phyloP scores from a whole-genome alignment of 2,329 filamentous ascomycete genomes.

The Emergomyces pasteurianus region DNA sequence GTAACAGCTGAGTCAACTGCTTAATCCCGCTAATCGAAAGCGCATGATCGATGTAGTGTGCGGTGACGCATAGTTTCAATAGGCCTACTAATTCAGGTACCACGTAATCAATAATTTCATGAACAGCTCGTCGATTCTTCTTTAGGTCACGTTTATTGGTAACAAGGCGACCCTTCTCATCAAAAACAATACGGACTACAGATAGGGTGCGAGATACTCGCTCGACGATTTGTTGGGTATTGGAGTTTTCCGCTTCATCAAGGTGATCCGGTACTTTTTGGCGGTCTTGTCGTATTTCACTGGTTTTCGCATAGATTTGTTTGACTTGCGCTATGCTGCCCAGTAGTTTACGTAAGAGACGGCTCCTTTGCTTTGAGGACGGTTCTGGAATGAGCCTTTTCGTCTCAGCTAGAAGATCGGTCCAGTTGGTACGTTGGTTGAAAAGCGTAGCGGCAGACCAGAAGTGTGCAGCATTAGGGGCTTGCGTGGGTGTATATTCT shows the following conservation, averaged over 20 bases:
- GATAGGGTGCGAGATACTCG: background rate
- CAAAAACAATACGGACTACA: background rate
- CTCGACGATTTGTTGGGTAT: background rate
- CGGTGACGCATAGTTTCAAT: constrained; percentile 9
- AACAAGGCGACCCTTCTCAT: background rate
- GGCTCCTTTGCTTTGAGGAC: background rate
- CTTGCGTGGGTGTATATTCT: background rate
- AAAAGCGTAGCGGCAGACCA: background rate
- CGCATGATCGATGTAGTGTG: constrained; percentile 6
- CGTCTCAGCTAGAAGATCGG: background rate
- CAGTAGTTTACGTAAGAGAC: background rate
- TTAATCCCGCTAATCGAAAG: constrained; percentile 4
- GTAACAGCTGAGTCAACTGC: constrained; percentile 6
- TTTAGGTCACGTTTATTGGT: background rate
- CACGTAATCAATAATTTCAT: constrained; percentile 4
- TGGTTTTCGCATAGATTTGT: background rate
- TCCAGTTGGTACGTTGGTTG: background rate
- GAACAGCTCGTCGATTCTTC: background rate
- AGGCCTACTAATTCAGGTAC: constrained; percentile 6
- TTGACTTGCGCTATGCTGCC: background rate
- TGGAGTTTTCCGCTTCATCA: background rate
- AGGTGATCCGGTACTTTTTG: background rate
- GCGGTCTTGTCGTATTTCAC: background rate
- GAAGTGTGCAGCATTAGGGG: background rate
- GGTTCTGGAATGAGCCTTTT: background rate